Evolutionary conservation across 108 stramenopile species (phyloP), one percentile per base, ranked within the genome.

Genomic region (Pseudonitzschia multiseries): DNA sequence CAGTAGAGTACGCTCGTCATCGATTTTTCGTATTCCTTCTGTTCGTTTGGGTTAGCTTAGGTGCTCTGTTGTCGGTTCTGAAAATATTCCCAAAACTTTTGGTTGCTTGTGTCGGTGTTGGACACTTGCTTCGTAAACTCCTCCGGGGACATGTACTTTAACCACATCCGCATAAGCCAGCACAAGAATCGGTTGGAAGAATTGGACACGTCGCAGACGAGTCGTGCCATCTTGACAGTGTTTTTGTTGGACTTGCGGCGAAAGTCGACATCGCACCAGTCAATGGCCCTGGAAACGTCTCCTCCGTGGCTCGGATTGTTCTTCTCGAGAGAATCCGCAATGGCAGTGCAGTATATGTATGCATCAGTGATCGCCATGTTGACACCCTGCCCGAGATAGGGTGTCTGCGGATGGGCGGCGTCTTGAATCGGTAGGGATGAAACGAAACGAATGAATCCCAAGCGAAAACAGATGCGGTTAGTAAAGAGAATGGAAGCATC

Each of bases 351-450:
- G 2, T 56, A 68, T 1, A 75, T 57, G 63, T 75, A 79, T 15
- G 73, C 79, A 43, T 79, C 79, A 1, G 54, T 29, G 21, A 79
- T 71, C 4, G 79, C 79, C 69, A 70, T 76, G 26, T 76, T 79
- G 31, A 36, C 40, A 26, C 79, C 79, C 60, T 79, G 74, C 8
- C 79, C 69, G 74, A 70, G 32, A 26, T 71, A 66, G 60, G 79
- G 79, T 62, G 69, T 46, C 26, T 79, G 68, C n/a, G 74, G 62
- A 43, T 80, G 75, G 63, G 79, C 76, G 32, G 44, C 31, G 50
- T 71, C 61, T 62, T 9, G 13, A 24, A 15, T 59, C 15, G 27
- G 57, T 0, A 59, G 0, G 8, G 32, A 48, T 17, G 15, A 63
- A n/a, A 26, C n/a, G 22, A 63, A 33, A 9, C 22, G 62, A n/a